These are phyloP conservation scores for Sabuloglossum arenarium DNA, from an alignment of 495 filamentous ascomycete genomes.

Conservation along the genomic window DNA sequence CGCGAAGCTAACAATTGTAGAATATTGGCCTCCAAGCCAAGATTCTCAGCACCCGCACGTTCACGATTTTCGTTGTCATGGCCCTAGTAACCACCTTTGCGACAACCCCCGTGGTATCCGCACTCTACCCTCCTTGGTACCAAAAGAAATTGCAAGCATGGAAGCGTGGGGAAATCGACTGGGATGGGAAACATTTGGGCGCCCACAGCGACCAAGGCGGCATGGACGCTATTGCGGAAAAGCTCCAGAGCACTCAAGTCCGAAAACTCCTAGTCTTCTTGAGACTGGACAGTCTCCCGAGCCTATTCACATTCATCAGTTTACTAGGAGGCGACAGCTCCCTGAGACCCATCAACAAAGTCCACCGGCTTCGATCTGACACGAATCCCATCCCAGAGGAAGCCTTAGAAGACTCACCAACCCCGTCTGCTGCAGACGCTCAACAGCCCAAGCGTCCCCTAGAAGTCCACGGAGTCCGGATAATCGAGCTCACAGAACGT, in stretches of 20 bases:
- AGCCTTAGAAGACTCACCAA: slow-evolving; percentile 3
- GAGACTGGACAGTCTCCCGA: slow-evolving; percentile 75
- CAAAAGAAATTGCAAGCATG: slow-evolving; percentile 80
- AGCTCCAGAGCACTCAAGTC: slow-evolving; percentile 23
- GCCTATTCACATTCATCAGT: slow-evolving; percentile 65
- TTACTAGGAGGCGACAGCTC: slow-evolving; percentile 40
- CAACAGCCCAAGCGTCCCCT: slow-evolving; percentile 28
- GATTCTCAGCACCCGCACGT: slow-evolving; percentile 69
- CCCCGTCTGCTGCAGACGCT: slow-evolving; percentile 6
- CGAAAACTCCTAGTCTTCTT: slow-evolving; percentile 42
- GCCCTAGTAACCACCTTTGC: slow-evolving; percentile 81
- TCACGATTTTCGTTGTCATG: slow-evolving; percentile 99
- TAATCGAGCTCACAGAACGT: slow-evolving; percentile 81
- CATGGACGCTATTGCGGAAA: slow-evolving; percentile 19
- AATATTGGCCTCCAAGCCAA: slow-evolving; percentile 89
- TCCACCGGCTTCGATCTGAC: slow-evolving; percentile 26
- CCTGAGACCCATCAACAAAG: slow-evolving; percentile 18
- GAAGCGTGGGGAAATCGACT: slow-evolving; percentile 83
- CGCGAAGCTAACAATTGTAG: slow-evolving; percentile 19
- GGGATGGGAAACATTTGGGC: slow-evolving; percentile 48
- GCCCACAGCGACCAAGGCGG: slow-evolving; percentile 18
- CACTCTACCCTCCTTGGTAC: slow-evolving; percentile 74
- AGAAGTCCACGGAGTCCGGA: slow-evolving; percentile 65
- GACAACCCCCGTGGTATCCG: slow-evolving; percentile 64
- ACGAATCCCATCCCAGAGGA: slow-evolving; percentile 6